Conservation (phyloP, 2,329 filamentous ascomycete species). For the Ophiosphaerella herpotricha region DNA sequence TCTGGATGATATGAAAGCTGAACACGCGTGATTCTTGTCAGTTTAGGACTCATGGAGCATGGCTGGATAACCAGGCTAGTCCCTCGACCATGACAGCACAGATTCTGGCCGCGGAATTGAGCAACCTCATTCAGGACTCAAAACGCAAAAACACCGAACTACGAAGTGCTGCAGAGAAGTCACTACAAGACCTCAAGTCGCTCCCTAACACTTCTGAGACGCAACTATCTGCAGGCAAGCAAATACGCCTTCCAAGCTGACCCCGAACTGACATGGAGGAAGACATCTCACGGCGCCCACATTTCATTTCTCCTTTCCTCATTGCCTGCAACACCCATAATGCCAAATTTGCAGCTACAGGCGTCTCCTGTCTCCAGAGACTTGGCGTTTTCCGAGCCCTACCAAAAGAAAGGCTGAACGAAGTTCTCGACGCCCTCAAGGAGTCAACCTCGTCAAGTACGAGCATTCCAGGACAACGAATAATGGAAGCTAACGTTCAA, state of each 20-base stretch:
- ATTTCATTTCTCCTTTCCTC: conserved; percentile 91
- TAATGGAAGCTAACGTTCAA: conserved; percentile 14
- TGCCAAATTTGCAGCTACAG: conserved; percentile 85
- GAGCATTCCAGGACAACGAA: conserved; percentile 26
- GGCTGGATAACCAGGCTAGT: conserved; percentile 27
- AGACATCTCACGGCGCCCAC: conserved; percentile 82
- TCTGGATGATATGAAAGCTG: not conserved
- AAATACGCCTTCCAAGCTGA: not conserved
- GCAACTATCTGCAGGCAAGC: conserved; percentile 70
- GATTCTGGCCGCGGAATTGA: conserved; percentile 84
- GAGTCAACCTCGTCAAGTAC: conserved; percentile 74
- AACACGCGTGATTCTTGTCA: not conserved
- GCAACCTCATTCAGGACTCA: conserved; percentile 91
- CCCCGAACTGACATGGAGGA: conserved; percentile 16
- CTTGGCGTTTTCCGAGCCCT: conserved; percentile 82
- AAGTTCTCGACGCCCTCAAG: conserved; percentile 85
- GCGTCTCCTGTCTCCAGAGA: conserved; percentile 85
- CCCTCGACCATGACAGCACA: conserved; percentile 78
- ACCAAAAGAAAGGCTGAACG: conserved; percentile 76
- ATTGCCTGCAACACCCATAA: conserved; percentile 91
- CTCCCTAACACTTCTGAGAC: conserved; percentile 76
- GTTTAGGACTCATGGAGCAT: conserved; percentile 15
- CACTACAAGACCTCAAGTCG: conserved; percentile 83
- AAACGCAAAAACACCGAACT: conserved; percentile 93
- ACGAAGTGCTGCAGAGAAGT: conserved; percentile 89